These are phyloP conservation scores for Pseudozyma thailandica DNA, from an alignment of 1,284 basidiomycete species.

Conservation along the genomic window DNA sequence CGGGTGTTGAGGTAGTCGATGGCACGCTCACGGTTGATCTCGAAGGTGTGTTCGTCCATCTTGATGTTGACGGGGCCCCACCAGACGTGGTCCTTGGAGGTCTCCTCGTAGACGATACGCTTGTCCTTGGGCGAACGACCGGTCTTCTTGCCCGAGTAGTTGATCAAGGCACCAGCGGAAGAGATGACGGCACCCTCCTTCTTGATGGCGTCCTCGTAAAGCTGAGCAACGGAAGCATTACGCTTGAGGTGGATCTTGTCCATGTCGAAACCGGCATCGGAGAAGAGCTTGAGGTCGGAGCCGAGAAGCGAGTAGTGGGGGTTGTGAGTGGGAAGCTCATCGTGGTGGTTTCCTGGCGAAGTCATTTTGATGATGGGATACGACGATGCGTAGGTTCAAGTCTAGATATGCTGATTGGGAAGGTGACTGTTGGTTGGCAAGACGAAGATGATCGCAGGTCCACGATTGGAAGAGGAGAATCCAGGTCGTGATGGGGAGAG, in stretches of 20 bases:
- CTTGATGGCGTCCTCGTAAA: constrained; percentile 98
- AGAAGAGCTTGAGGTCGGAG: constrained; percentile 95
- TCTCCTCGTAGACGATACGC: constrained; percentile 98
- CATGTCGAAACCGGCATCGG: constrained; percentile 99
- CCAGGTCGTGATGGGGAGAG: constrained; percentile 4
- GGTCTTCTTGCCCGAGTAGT: constrained; percentile 99
- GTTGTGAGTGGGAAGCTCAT: constrained; percentile 60
- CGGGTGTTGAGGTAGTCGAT: constrained; percentile 98
- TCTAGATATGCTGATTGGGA: neutral
- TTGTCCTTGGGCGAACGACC: constrained; percentile 99
- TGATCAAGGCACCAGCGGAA: constrained; percentile 94
- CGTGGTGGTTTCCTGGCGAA: constrained; percentile 67
- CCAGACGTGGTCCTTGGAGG: constrained; percentile 97
- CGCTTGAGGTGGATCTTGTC: constrained; percentile 75
- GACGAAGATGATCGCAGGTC: neutral
- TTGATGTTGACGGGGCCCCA: constrained; percentile 99
- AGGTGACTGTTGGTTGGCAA: neutral
- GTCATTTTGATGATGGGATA: constrained; percentile 52
- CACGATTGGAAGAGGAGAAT: neutral
- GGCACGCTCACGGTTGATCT: constrained; percentile 99
- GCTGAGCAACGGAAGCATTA: constrained; percentile 91
- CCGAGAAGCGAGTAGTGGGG: constrained; percentile 62
- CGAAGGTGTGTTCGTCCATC: constrained; percentile 97
- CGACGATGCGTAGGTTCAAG: constrained; percentile 1
- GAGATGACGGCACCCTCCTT: constrained; percentile 99